phyloP scores from a whole-genome alignment of 1,284 basidiomycete genomes.

The Thelephora terrestris region DNA sequence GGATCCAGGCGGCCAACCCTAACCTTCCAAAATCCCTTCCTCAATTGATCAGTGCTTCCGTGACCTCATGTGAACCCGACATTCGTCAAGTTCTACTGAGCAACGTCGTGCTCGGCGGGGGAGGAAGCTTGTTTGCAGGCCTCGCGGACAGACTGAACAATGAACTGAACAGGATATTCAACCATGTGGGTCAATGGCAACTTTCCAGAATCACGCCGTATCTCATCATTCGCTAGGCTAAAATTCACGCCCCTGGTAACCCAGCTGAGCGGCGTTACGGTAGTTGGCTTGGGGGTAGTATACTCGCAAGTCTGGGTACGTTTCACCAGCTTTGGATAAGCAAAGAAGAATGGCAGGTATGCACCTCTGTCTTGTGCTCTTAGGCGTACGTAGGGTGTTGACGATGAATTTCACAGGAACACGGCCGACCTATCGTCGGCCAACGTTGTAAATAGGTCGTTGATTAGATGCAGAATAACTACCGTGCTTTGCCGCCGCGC shows the following conservation, averaged over 20 bases:
- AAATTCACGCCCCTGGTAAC: conserved; percentile 87
- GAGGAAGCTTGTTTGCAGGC: conserved; percentile 80
- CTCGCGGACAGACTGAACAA: conserved; percentile 77
- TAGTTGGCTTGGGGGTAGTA: conserved; percentile 90
- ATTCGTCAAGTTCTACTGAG: conserved; percentile 81
- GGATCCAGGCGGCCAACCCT: conserved; percentile 46
- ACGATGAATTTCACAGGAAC: conserved; percentile 39
- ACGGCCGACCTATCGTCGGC: conserved; percentile 65
- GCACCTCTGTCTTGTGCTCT: conserved; percentile 16
- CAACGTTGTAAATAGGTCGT: conserved; percentile 62
- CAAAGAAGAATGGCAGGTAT: conserved; percentile 81
- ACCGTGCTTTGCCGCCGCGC: background rate
- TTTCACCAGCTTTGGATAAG: conserved; percentile 97
- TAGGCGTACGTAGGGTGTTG: conserved; percentile 1
- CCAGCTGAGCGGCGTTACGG: conserved; percentile 81
- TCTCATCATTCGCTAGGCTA: conserved; percentile 36
- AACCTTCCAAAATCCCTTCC: conserved; percentile 70
- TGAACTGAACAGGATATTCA: conserved; percentile 72
- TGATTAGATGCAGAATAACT: conserved; percentile 5
- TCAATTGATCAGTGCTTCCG: conserved; percentile 67
- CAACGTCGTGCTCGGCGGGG: conserved; percentile 94
- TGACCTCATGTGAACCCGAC: conserved; percentile 86
- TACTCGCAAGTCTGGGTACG: conserved; percentile 86
- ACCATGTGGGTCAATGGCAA: conserved; percentile 50
- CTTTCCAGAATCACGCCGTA: background rate